Conservation (phyloP, 306 rosid species). For the Cucurbita argyrosperma region DNA sequence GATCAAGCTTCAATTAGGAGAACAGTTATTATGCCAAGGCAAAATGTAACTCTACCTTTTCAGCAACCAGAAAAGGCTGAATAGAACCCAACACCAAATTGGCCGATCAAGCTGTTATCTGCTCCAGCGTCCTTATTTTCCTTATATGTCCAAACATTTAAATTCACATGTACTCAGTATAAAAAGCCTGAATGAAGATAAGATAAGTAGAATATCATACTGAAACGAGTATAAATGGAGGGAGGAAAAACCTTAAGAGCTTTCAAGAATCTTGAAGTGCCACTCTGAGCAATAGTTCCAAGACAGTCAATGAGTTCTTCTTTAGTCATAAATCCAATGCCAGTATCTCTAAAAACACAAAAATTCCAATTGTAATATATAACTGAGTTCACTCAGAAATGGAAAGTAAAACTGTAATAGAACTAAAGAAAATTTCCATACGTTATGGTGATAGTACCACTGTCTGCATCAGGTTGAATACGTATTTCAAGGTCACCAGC, state of each 20-base stretch:
- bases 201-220: background rate
- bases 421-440: conserved; percentile 13
- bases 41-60: conserved; percentile 32
- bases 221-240: background rate
- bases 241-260: conserved; percentile 63
- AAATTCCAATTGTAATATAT: background rate
- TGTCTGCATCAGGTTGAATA: conserved; percentile 72
- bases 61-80: conserved; percentile 96
- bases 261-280: conserved; percentile 88
- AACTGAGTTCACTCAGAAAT: background rate
- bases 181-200: background rate
- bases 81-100: conserved; percentile 98
- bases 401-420: background rate
- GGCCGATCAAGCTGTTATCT: conserved; percentile 85
- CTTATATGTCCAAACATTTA: conserved; percentile 14
- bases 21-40: background rate
- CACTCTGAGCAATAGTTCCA: conserved; percentile 99
- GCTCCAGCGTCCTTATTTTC: conserved; percentile 87
- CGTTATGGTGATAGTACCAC: conserved; percentile 80
- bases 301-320: conserved; percentile 92
- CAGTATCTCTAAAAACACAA: conserved; percentile 52
- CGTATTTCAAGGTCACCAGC: conserved; percentile 79
- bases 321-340: conserved; percentile 95
- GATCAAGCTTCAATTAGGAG: background rate
- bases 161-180: background rate